A percentile compares a stretch with the other conserved stretches of the same genome.
Conservation (phyloP, 495 filamentous ascomycete genomes). For the Rusavskia elegans region DNA sequence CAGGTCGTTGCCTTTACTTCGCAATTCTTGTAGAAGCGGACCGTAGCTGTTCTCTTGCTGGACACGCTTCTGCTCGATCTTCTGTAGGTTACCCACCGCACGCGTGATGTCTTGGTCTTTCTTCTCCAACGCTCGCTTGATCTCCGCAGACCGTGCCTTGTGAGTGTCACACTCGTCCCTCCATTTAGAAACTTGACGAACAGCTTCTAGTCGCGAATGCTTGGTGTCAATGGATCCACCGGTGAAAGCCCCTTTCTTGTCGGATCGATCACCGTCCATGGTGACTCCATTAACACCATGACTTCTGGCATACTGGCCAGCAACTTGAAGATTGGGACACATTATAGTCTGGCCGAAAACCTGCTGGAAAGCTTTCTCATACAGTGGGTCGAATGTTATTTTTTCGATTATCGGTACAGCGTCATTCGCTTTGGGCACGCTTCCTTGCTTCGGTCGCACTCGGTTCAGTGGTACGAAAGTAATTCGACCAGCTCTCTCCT, state of each 20-base stretch:
- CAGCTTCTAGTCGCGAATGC: conserved; percentile 67
- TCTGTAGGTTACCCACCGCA: conserved; percentile 65
- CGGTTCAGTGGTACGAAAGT: conserved; percentile 91
- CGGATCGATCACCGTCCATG: conserved; percentile 78
- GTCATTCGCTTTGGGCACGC: conserved; percentile 74
- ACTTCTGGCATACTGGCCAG: conserved; percentile 74
- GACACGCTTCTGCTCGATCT: conserved; percentile 59
- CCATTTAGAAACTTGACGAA: conserved; percentile 58
- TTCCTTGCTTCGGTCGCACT: conserved; percentile 46
- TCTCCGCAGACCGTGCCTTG: conserved; percentile 36
- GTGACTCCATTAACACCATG: conserved; percentile 89
- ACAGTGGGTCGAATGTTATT: conserved; percentile 59
- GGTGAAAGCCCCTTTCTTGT: conserved; percentile 86
- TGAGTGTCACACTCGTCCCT: conserved; percentile 59
- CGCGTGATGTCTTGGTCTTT: conserved; percentile 77
- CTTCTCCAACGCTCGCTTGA: conserved; percentile 49
- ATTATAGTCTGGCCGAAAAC: conserved; percentile 94
- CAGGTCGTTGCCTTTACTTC: conserved; percentile 50
- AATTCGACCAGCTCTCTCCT: conserved; percentile 66
- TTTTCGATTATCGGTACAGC: conserved; percentile 77
- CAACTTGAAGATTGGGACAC: conserved; percentile 74
- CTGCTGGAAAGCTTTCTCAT: conserved; percentile 75
- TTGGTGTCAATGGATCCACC: conserved; percentile 82
- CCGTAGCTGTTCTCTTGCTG: conserved; percentile 74
- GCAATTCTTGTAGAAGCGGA: conserved; percentile 57